Evolutionary conservation across 306 rosid species (phyloP).

Genomic region (Alnus rubra): DNA sequence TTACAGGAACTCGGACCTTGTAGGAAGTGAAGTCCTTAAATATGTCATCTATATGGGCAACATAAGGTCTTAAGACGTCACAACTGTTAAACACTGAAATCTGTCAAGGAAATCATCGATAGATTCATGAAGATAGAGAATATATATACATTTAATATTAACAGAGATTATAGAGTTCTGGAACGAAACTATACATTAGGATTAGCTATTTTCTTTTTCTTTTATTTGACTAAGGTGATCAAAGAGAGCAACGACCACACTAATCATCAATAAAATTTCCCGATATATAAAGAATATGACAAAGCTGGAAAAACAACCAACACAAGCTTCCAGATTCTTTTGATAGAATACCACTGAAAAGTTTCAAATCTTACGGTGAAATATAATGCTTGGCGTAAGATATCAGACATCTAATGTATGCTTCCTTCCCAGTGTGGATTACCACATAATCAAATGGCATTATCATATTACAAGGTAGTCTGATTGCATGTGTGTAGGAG

Average conservation of each 20-base stretch:
- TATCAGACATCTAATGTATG: neutral
- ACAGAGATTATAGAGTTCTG: neutral
- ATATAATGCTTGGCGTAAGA: neutral
- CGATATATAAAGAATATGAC: neutral
- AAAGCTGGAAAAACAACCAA: neutral
- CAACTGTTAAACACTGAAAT: slow-evolving; percentile 82
- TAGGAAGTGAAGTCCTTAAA: slow-evolving; percentile 97
- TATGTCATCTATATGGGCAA: slow-evolving; percentile 88
- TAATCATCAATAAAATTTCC: neutral
- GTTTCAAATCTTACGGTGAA: neutral
- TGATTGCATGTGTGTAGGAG: neutral
- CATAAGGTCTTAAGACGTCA: slow-evolving; percentile 95
- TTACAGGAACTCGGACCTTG: slow-evolving; percentile 96
- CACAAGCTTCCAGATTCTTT: neutral
- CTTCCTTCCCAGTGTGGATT: neutral
- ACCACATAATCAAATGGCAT: slow-evolving; percentile 5
- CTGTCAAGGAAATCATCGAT: slow-evolving; percentile 53
- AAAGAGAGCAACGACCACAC: neutral
- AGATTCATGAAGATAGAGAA: slow-evolving; percentile 6
- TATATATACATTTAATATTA: neutral
- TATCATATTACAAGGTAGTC: neutral
- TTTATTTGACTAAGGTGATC: neutral
- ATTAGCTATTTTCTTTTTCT: neutral
- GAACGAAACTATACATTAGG: neutral
- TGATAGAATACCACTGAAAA: neutral